Base-by-base conservation (phyloP, 192 early-diverging fungal species). In the Rhizoclosmatium globosum region DNA sequence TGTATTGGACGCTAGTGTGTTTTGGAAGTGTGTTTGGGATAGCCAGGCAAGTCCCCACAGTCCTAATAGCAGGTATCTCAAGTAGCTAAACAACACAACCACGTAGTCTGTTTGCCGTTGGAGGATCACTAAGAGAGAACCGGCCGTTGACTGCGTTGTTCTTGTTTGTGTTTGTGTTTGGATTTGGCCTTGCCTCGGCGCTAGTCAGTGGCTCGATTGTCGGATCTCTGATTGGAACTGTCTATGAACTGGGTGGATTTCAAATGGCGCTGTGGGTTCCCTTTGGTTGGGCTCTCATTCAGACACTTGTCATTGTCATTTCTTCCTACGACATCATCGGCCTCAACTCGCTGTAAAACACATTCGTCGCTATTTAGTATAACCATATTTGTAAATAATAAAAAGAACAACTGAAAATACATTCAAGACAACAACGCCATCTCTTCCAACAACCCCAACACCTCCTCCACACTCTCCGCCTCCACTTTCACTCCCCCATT, bases 401-500 rank as follows among this genome's bases (percentile, higher is more conserved):
- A 6, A 9, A 23, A 62, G 21, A 9, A 62, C 19, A 21, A 62
- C 60, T 31, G 31, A 31, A 31, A 31, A 31, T 31, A 31, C 31
- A 31, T 31, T 31, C 31, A 31, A 31, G 21, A 9, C 60, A 19
- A 62, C 60, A 62, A 62, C 23, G 4, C 64, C 23, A 80, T 11
- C 58, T 80, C 79, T 44, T 80, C 79, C 61, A 80, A 57, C 3
- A 80, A 7, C 3, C 13, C 50, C 44, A 80, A 47, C 6, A 80
- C 79, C 6, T 21, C 42, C 17, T 80, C 80, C n/a, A 82, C 44
- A 9, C 47, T 44, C 43, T 78, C 71, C 50, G 68, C 69, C 62
- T 77, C 59, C 7, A 78, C 77, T 17, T 31, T 53, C 58, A 59
- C 71, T 79, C 81, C 77, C 71, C 82, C 70, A 81, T 79, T 39